Conservation (phyloP, 2,329 filamentous ascomycete species). For the Ceratocystis papillata region DNA sequence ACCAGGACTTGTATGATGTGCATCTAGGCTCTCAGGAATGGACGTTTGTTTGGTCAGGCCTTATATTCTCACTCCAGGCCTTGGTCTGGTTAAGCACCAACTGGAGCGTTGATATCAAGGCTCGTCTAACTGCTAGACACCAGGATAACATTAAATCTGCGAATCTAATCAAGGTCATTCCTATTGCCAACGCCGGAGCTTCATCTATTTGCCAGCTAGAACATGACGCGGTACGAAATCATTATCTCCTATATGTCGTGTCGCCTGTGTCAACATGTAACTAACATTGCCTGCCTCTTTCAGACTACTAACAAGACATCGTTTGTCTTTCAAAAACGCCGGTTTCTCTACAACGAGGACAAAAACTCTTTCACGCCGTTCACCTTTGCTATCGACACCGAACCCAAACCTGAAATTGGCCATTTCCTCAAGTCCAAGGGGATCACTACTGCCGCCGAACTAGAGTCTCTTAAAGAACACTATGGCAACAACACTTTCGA, state of each 20-base stretch:
- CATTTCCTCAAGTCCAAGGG: constrained; percentile 73
- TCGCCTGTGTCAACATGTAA: neutral
- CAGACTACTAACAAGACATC: constrained; percentile 65
- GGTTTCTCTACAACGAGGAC: constrained; percentile 72
- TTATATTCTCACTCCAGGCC: constrained; percentile 78
- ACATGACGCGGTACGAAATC: constrained; percentile 52
- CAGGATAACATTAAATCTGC: constrained; percentile 63
- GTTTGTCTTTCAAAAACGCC: constrained; percentile 96
- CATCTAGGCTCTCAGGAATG: constrained; percentile 92
- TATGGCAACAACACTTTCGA: constrained; percentile 96
- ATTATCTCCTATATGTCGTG: neutral
- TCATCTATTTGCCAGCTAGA: constrained; percentile 77
- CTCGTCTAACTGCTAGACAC: constrained; percentile 66
- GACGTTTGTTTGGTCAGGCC: constrained; percentile 90
- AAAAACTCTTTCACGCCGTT: constrained; percentile 70
- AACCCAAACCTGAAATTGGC: constrained; percentile 69
- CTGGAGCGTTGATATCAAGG: constrained; percentile 85
- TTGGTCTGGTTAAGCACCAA: constrained; percentile 92
- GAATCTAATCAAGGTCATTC: constrained; percentile 82
- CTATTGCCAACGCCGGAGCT: constrained; percentile 75
- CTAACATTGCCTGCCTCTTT: constrained; percentile 9
- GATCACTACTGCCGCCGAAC: constrained; percentile 60
- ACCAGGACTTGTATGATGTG: constrained; percentile 71
- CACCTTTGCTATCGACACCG: constrained; percentile 69
- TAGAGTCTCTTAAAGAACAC: constrained; percentile 73